A percentile compares a stretch with the other conserved stretches of the same genome.
These are phyloP conservation scores for Scheffersomyces coipomensis DNA, from an alignment of 805 yeast species.

Conservation along the genomic window DNA sequence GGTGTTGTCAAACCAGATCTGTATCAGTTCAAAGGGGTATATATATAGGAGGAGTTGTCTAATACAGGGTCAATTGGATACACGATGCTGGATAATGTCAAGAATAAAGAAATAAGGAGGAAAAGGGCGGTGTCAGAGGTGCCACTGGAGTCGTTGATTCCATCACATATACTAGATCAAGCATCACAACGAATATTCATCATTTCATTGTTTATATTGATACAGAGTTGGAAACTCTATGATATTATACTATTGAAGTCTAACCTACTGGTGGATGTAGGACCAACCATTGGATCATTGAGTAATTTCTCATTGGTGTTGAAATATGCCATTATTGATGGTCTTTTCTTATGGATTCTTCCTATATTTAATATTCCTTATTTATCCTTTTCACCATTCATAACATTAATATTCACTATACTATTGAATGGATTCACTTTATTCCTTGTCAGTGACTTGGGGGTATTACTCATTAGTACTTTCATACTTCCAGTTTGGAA, in stretches of 20 bases:
- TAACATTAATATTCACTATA: slow-evolving; percentile 49
- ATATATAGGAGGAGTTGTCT: too few relatives aligned
- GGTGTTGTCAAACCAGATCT: too few relatives aligned
- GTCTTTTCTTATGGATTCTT: slow-evolving; percentile 63
- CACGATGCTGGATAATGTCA: too few relatives aligned
- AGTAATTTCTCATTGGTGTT: slow-evolving; percentile 58
- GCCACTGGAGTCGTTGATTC: slow-evolving; percentile 42
- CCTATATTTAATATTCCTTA: slow-evolving; percentile 78
- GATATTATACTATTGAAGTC: slow-evolving; percentile 63
- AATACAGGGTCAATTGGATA: too few relatives aligned
- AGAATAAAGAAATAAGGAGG: too few relatives aligned
- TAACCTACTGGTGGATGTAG: slow-evolving; percentile 22
- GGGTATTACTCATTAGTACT: slow-evolving; percentile 44
- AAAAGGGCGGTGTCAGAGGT: neutral
- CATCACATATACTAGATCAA: slow-evolving; percentile 63
- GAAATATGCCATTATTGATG: slow-evolving; percentile 75
- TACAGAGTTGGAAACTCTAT: slow-evolving; percentile 86
- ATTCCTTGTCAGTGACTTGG: slow-evolving; percentile 49
- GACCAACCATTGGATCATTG: slow-evolving; percentile 22
- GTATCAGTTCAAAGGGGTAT: too few relatives aligned
- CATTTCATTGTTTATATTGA: slow-evolving; percentile 60
- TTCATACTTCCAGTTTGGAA: slow-evolving; percentile 43
- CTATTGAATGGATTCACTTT: slow-evolving; percentile 51
- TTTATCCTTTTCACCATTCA: slow-evolving; percentile 60
- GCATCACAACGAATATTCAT: slow-evolving; percentile 74